Evolutionary conservation across 1,139 yeast genomes (phyloP).

Genomic region (Kluyveromyces marxianus): DNA sequence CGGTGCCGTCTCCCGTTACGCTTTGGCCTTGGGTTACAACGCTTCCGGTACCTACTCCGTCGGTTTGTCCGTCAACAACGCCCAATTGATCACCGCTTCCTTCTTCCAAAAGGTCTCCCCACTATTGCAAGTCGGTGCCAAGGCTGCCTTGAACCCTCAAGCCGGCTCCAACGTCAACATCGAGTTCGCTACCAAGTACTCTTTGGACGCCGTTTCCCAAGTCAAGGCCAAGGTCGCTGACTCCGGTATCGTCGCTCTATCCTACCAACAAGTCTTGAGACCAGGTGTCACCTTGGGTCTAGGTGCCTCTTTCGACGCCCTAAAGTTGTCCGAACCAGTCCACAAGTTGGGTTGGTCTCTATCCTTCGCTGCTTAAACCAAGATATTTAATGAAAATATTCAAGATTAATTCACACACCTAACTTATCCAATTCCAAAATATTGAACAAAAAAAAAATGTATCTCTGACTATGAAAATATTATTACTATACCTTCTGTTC

Average conservation of each 20-base stretch:
- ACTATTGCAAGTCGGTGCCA: slow-evolving; percentile 93
- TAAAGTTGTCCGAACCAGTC: slow-evolving; percentile 93
- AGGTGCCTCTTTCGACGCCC: slow-evolving; percentile 95
- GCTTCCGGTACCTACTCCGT: slow-evolving; percentile 74
- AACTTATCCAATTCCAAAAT: no score
- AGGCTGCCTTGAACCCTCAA: slow-evolving; percentile 92
- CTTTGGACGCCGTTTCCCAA: slow-evolving; percentile 77
- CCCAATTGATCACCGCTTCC: slow-evolving; percentile 88
- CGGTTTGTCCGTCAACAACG: slow-evolving; percentile 82
- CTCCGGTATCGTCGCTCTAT: slow-evolving; percentile 88
- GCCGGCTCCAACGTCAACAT: slow-evolving; percentile 65
- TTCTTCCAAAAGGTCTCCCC: slow-evolving; percentile 95
- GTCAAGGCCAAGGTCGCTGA: slow-evolving; percentile 97
- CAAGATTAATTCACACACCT: not conserved
- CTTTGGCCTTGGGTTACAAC: slow-evolving; percentile 90
- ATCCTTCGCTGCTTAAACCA: slow-evolving; percentile 71
- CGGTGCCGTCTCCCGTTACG: slow-evolving; percentile 90
- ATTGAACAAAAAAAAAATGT: no score
- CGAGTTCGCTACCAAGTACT: slow-evolving; percentile 95
- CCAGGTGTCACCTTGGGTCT: slow-evolving; percentile 97
- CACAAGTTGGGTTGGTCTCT: slow-evolving; percentile 96
- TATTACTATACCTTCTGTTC: no score
- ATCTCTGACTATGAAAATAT: no score
- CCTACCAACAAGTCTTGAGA: slow-evolving; percentile 92
- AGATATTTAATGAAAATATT: not conserved